Percentiles rank a stretch among this genome's conserved stretches.
Conservation (phyloP, 2,329 filamentous ascomycete genomes). For the Aspergillus sp. region DNA sequence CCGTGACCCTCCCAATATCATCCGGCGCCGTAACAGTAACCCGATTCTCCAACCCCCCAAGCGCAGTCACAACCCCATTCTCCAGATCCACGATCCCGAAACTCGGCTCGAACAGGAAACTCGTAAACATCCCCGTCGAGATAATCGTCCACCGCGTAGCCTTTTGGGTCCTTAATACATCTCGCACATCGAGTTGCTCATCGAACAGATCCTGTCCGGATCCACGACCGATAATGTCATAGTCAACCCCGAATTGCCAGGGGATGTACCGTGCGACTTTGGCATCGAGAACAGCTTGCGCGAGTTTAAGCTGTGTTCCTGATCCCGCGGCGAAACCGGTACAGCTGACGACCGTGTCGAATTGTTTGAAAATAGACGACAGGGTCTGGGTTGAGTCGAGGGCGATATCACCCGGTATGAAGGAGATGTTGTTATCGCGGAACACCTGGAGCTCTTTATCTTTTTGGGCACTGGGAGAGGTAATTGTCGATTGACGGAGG, state of each 20-base stretch:
- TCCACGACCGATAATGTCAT: slow-evolving; percentile 61
- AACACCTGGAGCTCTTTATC: slow-evolving; percentile 2
- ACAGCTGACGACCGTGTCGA: slow-evolving; percentile 55
- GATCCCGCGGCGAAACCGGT: slow-evolving; percentile 59
- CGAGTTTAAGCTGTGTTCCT: slow-evolving; percentile 60
- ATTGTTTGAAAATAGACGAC: slow-evolving; percentile 40
- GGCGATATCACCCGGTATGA: slow-evolving; percentile 50
- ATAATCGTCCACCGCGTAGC: slow-evolving; percentile 62
- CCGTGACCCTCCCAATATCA: slow-evolving; percentile 64
- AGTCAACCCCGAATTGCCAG: slow-evolving; percentile 75
- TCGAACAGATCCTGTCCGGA: slow-evolving; percentile 66
- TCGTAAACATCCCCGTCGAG: slow-evolving; percentile 70
- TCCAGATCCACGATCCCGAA: slow-evolving; percentile 63
- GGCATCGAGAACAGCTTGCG: slow-evolving; percentile 55
- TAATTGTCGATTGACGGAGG: slow-evolving; percentile 52
- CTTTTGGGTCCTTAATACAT: slow-evolving; percentile 50
- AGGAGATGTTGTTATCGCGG: slow-evolving; percentile 26
- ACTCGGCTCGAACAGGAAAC: slow-evolving; percentile 63
- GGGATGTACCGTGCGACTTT: slow-evolving; percentile 59
- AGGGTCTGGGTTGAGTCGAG: slow-evolving; percentile 35
- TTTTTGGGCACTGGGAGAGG: slow-evolving; percentile 19
- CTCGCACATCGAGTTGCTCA: slow-evolving; percentile 63
- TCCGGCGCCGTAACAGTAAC: slow-evolving; percentile 63
- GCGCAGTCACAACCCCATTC: slow-evolving; percentile 46
- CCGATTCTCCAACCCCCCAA: slow-evolving; percentile 62